Evolutionary conservation across 2,329 filamentous ascomycete genomes (phyloP), one percentile per base, ranked within the genome.

Genomic region (Sporothrix humicola): DNA sequence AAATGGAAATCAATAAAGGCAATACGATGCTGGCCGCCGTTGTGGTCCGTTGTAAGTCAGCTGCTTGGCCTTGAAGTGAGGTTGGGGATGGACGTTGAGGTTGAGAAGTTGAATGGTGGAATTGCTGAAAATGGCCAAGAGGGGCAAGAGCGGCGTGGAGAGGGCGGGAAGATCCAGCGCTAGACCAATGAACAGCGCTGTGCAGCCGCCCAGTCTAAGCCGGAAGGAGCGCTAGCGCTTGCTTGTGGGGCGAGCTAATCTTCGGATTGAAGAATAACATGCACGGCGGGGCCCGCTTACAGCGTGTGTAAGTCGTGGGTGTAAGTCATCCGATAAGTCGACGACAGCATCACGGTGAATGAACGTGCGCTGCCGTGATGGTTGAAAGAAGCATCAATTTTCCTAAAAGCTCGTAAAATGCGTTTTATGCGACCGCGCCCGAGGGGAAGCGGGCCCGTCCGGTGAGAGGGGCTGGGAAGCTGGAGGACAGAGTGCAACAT

Each of bases 131-230:
- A 23, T 15, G 12, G 69, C 46, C 46, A 48, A 48, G 42, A 66
- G 46, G 23, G 46, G 65, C 17, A 70, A 26, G 8, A 42, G 71
- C 44, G 63, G 61, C 26, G 50, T 61, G 63, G 42, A 17, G 50
- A 59, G 52, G 20, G 54, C 69, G 69, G 54, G 69, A 71, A 17
- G 69, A 54, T 26, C 58, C 70, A 54, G 50, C 46, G 52, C 31
- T 26, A 50, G 20, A 48, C 75, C 76, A 76, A 76, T 76, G 50
- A 70, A 72, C 75, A 58, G 46, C 63, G 63, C 6, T 20, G 74
- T 76, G 69, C 73, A 77, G 52, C 75, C 76, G 75, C 76, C 76
- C 42, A 74, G 68, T 20, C 37, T 66, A 66, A 48, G 13, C 26
- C 20, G 59, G 7, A 9, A 42, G 13, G n/a, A 42, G 63, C 50